phyloP scores from a whole-genome alignment of 352 stramenopile genomes.

The Pythium vanterpoolii region DNA sequence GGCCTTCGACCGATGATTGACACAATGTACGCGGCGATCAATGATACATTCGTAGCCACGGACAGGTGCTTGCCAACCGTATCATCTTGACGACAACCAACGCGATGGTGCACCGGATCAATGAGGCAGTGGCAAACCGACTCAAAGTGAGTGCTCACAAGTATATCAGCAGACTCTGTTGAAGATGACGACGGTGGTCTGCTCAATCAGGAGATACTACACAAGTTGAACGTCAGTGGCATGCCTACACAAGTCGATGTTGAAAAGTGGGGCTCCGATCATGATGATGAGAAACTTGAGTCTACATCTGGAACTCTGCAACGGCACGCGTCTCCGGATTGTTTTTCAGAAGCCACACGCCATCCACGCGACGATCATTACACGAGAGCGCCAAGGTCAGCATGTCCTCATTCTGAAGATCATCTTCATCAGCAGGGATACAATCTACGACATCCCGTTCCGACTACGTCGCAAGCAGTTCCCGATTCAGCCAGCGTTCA shows the following conservation, averaged over 20 bases:
- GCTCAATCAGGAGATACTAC: conserved; percentile 9
- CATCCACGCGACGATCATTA: too few relatives aligned
- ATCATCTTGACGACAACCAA: conserved; percentile 21
- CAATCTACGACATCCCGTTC: too few relatives aligned
- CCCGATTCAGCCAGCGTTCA: too few relatives aligned
- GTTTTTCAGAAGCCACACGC: too few relatives aligned
- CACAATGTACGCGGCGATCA: conserved; percentile 4
- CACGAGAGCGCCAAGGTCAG: too few relatives aligned
- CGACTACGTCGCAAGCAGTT: too few relatives aligned
- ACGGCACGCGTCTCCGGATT: too few relatives aligned
- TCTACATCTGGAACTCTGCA: too few relatives aligned
- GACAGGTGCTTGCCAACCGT: conserved; percentile 14
- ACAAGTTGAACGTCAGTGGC: conserved; percentile 20
- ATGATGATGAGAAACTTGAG: conserved; percentile 38
- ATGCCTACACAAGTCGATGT: conserved; percentile 25
- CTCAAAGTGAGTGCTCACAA: not conserved
- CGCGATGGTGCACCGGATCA: conserved; percentile 1
- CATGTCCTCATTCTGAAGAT: too few relatives aligned
- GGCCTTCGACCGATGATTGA: not conserved
- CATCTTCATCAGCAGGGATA: too few relatives aligned
- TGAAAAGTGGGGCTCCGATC: conserved; percentile 23
- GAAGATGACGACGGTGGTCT: not conserved
- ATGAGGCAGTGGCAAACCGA: conserved; percentile 9
- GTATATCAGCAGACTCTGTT: conserved; percentile 14
- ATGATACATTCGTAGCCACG: conserved; percentile 2